Evolutionary conservation across 1,139 yeast genomes (phyloP), one percentile per base, ranked within the genome.

Genomic region (Candida sanyaensis): DNA sequence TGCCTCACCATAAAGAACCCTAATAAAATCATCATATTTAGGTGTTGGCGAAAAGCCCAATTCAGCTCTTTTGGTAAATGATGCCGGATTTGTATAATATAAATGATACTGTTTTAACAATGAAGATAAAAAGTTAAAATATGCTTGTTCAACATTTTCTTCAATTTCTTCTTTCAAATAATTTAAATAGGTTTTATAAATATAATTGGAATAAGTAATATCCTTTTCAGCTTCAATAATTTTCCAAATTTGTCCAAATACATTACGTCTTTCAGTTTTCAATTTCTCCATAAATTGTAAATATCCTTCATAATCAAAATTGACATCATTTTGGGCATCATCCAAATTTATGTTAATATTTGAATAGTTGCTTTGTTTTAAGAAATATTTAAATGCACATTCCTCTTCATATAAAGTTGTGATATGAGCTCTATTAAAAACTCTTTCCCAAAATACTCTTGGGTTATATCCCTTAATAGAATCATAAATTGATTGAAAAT

Each of bases 271-370:
- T 45, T 64, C 67, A 8, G 49, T 42, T 42, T 59, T 57, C 32
- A 74, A 56, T 8, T 62, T 65, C 2, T 61, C 55, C 7, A 64
- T 48, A 47, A 63, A 72, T 37, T 50, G 61, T 48, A 73, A 57
- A 55, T 60, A 75, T 3, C 71, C 69, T 49, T 72, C 74, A 54
- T 71, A 73, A 51, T 75, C 77, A 48, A 75, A 75, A 42, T 71
- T 64, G 9, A 63, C 70, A 52, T 70, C 63, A 38, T 63, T 60
- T 50, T 69, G 64, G 0, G 68, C 71, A 38, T 67, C 72, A 13
- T 56, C 57, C 12, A 71, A 58, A 4, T 61, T 50, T 1, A 51
- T 36, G 6, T 48, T 49, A 9, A 42, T 45, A 21, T 46, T 23
- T 12, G 41, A 34, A 37, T 44, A 45, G 11, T 44, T 44, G 11